Conservation (phyloP, 2,329 filamentous ascomycete species). For the Pseudogymnoascus sp. region DNA sequence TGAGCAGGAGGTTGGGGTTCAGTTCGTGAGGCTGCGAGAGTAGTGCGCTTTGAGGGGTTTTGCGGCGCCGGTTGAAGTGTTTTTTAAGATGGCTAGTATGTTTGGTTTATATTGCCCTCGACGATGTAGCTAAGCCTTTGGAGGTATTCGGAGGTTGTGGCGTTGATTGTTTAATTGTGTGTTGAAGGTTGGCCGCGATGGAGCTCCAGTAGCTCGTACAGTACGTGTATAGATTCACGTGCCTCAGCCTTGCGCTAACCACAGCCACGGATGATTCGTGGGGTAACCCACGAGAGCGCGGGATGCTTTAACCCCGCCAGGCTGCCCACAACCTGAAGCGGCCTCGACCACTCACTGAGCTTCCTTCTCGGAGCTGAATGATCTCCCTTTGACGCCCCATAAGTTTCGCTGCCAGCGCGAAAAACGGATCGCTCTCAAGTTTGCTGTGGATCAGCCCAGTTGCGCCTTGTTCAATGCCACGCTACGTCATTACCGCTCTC, state of each 20-base stretch:
- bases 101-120: not conserved
- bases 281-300: not conserved
- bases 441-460: not conserved
- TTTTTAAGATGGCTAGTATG: not conserved
- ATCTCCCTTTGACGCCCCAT: not conserved
- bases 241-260: conserved; percentile 1
- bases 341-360: not conserved
- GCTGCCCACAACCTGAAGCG: not conserved
- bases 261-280: not conserved
- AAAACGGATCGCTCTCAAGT: not conserved
- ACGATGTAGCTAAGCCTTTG: not conserved
- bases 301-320: not conserved
- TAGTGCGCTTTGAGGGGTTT: not conserved
- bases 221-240: not conserved
- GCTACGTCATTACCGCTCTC: not conserved
- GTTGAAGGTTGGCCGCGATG: not conserved
- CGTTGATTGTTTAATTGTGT: not conserved
- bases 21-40: not conserved
- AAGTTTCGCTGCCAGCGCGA: not conserved
- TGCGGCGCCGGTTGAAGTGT: not conserved
- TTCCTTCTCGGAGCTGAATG: not conserved
- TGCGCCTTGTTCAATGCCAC: not conserved
- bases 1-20: not conserved
- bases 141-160: not conserved
- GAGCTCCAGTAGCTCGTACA: not conserved